Evolutionary conservation across 257 asterid genomes (phyloP).

Genomic region (Forsythia viridissima): DNA sequence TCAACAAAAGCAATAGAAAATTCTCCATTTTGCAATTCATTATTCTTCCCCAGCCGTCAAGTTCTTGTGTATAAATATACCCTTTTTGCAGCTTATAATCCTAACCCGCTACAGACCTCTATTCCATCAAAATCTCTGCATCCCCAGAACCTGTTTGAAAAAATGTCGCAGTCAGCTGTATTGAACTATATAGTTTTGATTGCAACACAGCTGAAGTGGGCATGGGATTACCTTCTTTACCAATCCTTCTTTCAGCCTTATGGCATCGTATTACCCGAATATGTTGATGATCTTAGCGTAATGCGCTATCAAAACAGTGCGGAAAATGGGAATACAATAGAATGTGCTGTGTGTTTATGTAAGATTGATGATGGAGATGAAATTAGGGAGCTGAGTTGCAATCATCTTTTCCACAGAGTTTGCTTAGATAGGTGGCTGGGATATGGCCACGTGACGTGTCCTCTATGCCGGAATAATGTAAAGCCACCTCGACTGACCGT

Average conservation of each 20-base stretch:
- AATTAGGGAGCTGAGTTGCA: slow-evolving; percentile 33
- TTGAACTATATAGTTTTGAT: slow-evolving; percentile 6
- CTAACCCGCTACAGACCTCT: background rate
- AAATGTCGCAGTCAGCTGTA: slow-evolving; percentile 11
- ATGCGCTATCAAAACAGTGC: background rate
- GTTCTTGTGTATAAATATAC: background rate
- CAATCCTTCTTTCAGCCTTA: slow-evolving; percentile 18
- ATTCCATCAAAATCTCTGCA: background rate
- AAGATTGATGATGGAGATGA: slow-evolving; percentile 33
- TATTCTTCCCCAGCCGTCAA: background rate
- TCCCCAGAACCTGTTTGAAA: background rate
- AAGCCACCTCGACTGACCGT: slow-evolving; percentile 12
- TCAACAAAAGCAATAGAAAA: background rate
- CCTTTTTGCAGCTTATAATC: background rate
- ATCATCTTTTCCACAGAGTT: slow-evolving; percentile 36
- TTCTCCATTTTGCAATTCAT: background rate
- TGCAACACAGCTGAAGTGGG: slow-evolving; percentile 26
- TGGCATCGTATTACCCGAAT: background rate
- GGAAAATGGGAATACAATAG: background rate
- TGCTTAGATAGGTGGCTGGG: slow-evolving; percentile 47
- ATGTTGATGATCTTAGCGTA: slow-evolving; percentile 21
- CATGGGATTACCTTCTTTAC: slow-evolving; percentile 30
- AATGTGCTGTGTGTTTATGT: slow-evolving; percentile 43
- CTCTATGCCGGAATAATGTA: slow-evolving; percentile 33
- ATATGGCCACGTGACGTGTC: slow-evolving; percentile 31